Evolutionary conservation across 805 yeast genomes (phyloP).

Genomic region (Cyberlindnera lachancei): DNA sequence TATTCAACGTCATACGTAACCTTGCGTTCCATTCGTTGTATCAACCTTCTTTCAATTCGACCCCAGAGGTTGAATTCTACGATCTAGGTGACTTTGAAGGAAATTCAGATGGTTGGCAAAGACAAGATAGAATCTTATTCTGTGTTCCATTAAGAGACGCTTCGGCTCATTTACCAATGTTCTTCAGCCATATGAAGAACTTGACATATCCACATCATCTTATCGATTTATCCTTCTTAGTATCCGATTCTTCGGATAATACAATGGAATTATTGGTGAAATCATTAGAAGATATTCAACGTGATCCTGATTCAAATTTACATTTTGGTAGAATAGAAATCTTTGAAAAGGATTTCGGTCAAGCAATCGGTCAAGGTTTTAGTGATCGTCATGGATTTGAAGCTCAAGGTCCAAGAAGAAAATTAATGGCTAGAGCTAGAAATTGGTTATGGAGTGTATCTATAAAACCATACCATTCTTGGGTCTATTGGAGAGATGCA

Average conservation of each 20-base stretch:
- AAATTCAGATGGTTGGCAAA: conserved; percentile 75
- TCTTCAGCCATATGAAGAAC: conserved; percentile 73
- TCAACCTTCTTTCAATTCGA: conserved; percentile 28
- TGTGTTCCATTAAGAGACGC: conserved; percentile 94
- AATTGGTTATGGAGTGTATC: conserved; percentile 91
- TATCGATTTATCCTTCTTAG: conserved; percentile 79
- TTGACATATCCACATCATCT: conserved; percentile 83
- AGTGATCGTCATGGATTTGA: conserved; percentile 92
- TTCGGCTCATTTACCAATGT: conserved; percentile 82
- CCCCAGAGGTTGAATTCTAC: conserved; percentile 51
- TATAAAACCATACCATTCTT: conserved; percentile 84
- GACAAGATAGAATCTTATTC: conserved; percentile 70
- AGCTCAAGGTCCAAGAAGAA: conserved; percentile 93
- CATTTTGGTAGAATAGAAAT: conserved; percentile 82
- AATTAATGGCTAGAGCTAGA: conserved; percentile 92
- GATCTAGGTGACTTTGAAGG: conserved; percentile 68
- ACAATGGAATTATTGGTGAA: conserved; percentile 65
- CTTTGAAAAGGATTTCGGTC: conserved; percentile 90
- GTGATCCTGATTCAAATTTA: conserved; percentile 48
- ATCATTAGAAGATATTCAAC: conserved; percentile 59
- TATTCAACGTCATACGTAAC: conserved; percentile 10
- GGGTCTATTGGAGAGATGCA: conserved; percentile 98
- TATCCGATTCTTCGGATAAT: conserved; percentile 84
- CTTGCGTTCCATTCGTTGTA: conserved; percentile 15
- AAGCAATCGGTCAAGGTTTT: conserved; percentile 86